Conservation (phyloP, 441 rosid genomes). For the Breynia disticha region DNA sequence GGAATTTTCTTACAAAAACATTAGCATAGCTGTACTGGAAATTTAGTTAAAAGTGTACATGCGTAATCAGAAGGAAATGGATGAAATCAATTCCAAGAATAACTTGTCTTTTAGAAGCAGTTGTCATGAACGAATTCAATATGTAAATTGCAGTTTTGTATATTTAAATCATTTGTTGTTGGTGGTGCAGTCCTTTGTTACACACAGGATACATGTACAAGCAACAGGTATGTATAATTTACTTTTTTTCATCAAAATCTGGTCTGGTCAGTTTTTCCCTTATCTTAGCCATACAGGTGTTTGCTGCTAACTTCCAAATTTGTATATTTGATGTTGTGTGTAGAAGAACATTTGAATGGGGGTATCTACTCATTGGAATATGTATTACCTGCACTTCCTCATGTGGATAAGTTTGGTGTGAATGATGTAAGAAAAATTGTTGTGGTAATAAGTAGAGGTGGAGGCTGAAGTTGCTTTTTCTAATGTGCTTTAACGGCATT, state of each 20-base stretch:
- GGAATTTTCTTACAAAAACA: too few species aligned
- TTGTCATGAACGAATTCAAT: neutral
- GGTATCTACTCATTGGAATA: conserved; percentile 40
- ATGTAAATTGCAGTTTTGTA: neutral
- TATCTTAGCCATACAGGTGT: neutral
- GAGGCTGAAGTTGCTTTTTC: too few species aligned
- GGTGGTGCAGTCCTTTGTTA: conserved; percentile 59
- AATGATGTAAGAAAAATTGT: conserved; percentile 35
- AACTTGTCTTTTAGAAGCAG: neutral
- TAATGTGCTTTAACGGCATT: too few species aligned
- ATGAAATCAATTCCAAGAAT: too few species aligned
- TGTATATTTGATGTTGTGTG: conserved; percentile 17
- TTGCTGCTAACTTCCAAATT: neutral
- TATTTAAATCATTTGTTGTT: conserved; percentile 11
- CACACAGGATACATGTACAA: conserved; percentile 49
- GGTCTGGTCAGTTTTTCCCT: neutral
- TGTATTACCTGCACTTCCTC: conserved; percentile 50
- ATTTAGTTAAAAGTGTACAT: neutral
- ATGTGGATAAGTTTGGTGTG: conserved; percentile 47
- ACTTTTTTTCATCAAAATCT: conserved; percentile 2
- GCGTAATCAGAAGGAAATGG: too few species aligned
- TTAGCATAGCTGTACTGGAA: neutral
- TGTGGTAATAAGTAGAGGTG: too few species aligned
- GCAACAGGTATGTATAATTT: conserved; percentile 31
- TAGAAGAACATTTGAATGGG: conserved; percentile 13